Evolutionary conservation across 2,329 filamentous ascomycete genomes (phyloP), one percentile per base, ranked within the genome.

Genomic region (Diaporthe sp.): DNA sequence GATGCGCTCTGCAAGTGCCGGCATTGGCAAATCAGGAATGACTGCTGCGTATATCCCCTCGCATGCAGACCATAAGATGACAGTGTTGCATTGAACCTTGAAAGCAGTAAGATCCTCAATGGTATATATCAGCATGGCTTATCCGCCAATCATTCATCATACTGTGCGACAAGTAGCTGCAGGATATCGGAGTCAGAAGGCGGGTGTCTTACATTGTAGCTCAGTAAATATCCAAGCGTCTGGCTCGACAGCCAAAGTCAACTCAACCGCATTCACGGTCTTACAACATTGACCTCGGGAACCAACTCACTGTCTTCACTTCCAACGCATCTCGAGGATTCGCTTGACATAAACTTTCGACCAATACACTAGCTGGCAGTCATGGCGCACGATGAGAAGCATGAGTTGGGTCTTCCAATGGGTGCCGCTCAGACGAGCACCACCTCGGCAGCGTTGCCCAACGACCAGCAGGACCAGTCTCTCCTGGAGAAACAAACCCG

Each of bases 401-500:
- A 59, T 19, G 22, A 25, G 3, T 13, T 46, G 34, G 68, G 25
- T 19, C 17, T 6, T 0, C 4, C 44, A 9, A 28, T 37, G 12
- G n/a, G 34, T 39, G 37, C 39, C 25, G 10, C 28, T 25, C 37
- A 28, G n/a, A 42, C 12, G 13, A 28, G 13, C 39, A 31, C 15
- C 53, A 44, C 57, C 53, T 28, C 39, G 5, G 39, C 68, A 59
- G 19, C 19, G 12, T 34, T 39, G 44, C 19, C 25, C 53, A 12
- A 8, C 68, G n/a, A 3, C 12, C 39, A 44, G 34, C 51, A 59
- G 25, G 39, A 74, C 25, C 62, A 46, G 13, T 74, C 72, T 5
- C 53, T 74, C 2, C 53, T 75, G 17, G 53, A 73, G 22, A 76
- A 75, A 31, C 73, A 75, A 62, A 73, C 61, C 9, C 62, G 62